Evolutionary conservation across 768 basidiomycete species (phyloP).

Genomic region (Termitomyces eurrhizus): DNA sequence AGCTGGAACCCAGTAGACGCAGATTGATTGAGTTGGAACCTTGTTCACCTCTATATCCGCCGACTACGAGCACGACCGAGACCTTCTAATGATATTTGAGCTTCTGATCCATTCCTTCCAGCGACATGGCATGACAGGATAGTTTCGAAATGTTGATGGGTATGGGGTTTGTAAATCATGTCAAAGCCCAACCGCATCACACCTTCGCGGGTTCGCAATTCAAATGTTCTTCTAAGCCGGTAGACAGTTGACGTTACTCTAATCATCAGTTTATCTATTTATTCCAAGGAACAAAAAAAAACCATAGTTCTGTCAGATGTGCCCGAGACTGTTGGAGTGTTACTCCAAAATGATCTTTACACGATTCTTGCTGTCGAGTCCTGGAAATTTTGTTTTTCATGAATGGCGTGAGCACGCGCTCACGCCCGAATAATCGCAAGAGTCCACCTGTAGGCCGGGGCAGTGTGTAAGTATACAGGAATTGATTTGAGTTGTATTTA

Average conservation of each 20-base stretch:
- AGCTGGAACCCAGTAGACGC: constrained; percentile 83
- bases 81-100: not conserved
- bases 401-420: not conserved
- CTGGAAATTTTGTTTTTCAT: not conserved
- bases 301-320: not conserved
- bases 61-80: not conserved
- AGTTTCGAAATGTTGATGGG: not conserved
- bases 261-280: not conserved
- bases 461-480: not conserved
- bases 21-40: constrained; percentile 23
- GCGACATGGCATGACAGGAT: not conserved
- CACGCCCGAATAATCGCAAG: not conserved
- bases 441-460: too few relatives aligned
- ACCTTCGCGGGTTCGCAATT: not conserved
- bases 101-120: not conserved
- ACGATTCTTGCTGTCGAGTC: not conserved
- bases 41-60: not conserved
- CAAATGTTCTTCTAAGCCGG: not conserved
- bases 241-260: not conserved
- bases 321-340: not conserved
- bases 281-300: not conserved
- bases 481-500: not conserved
- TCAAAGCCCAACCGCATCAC: not conserved
- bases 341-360: not conserved
- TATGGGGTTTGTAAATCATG: not conserved